Base-by-base conservation (phyloP, 2,329 filamentous ascomycete species). In the Pseudomassariella vexata region DNA sequence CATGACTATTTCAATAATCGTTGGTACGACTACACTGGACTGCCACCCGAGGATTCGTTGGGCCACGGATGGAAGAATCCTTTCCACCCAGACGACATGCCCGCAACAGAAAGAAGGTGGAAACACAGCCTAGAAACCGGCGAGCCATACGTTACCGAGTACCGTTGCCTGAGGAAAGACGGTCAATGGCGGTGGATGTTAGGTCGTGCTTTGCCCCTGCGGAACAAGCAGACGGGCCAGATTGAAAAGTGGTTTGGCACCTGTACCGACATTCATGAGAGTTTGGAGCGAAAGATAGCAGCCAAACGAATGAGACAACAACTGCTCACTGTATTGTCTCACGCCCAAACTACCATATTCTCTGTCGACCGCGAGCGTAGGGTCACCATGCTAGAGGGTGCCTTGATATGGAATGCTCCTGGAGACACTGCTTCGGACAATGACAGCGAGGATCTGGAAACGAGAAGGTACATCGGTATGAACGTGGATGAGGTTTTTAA, bases 181-280 rank as follows among this genome's bases (percentile, higher is more conserved):
- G 85, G 84, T 1, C 70, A 81, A 35, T 89, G 78, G 75, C 69
- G 82, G 32, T 90, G 85, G 85, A 86, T 88, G 67, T 62, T 90
- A 3, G 83, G 79, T 9, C 70, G 82, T 25, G 85, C 83, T 1
- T 54, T 83, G 10, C 82, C 85, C 0, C 66, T 87, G 46, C 68
- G 68, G 23, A 76, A 85, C 38, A 71, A 70, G 39, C 70, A 79
- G 26, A 74, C 73, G 0, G 82, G 81, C 2, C 62, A 70, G 28
- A 85, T 89, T 29, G 67, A 85, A 37, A 86, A 84, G 49, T 89
- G 84, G 84, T 86, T 85, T 46, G 85, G 68, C 11, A 87, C 82
- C 1, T 87, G 80, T 47, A 88, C 84, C 9, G 84, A 90, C 41
- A 82, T 88, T 12, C 79, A 89, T 48, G 82, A 88, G 39, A 68